Evolutionary conservation across 495 filamentous ascomycete species (phyloP).

Genomic region (Jackrogersella multiformis): DNA sequence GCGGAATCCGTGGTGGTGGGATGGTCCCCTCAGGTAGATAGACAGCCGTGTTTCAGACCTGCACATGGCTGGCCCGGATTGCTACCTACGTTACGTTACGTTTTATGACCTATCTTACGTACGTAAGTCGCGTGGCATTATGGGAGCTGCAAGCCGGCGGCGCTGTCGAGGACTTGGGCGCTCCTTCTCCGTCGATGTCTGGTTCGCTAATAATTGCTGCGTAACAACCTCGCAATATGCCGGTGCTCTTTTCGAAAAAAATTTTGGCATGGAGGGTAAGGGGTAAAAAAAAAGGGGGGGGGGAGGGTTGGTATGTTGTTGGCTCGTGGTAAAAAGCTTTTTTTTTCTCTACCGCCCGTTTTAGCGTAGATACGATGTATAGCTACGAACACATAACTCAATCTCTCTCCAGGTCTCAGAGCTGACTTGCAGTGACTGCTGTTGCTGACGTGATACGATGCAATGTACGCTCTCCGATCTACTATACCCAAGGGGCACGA

Average conservation of each 20-base stretch:
- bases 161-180: neutral
- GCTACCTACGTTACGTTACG: neutral
- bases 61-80: conserved; percentile 26
- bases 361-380: neutral
- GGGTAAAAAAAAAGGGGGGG: no score
- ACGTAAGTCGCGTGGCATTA: conserved; percentile 27
- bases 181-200: neutral
- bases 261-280: neutral
- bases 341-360: neutral
- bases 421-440: neutral
- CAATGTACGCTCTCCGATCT: conserved; percentile 34
- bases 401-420: neutral
- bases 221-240: neutral
- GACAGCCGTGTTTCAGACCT: conserved; percentile 27
- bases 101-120: conserved; percentile 24
- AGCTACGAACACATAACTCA: neutral
- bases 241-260: neutral
- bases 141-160: conserved; percentile 10
- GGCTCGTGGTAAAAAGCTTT: conserved; percentile 1
- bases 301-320: neutral
- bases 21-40: conserved; percentile 16
- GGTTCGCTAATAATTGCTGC: conserved; percentile 10
- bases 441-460: conserved; percentile 7
- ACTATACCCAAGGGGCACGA: neutral
- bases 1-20: conserved; percentile 1